Evolutionary conservation across 2,329 filamentous ascomycete species (phyloP), one percentile per base, ranked within the genome.

Genomic region (Zasmidium angulare): DNA sequence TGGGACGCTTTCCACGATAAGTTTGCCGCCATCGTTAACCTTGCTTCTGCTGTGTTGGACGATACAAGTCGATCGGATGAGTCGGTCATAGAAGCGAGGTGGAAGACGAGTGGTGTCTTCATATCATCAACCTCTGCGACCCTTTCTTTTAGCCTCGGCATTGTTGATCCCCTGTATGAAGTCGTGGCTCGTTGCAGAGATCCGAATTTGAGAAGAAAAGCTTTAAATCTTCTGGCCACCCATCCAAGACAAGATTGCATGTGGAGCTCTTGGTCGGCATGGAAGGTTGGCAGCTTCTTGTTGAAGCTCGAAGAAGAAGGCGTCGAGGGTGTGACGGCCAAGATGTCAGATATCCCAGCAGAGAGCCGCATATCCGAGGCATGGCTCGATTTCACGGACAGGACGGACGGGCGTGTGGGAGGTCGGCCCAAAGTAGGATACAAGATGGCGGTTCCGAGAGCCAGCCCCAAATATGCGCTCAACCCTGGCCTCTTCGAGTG

Each of bases 231-330:
- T n/a, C 60, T 69, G 3, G 63, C 66, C 1, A 61, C 60, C 17
- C 65, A 67, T 50, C 63, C 64, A 11, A 23, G 58, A 19, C 67
- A 68, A 54, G 67, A 68, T 21, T 67, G 63, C 29, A 60, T 67
- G 58, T 68, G 63, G 62, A 61, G 54, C 2, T 64, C 61, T 2
- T 68, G 64, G 66, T 63, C 62, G 4, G 66, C 67, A 9, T 69
- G 65, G 63, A 68, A 69, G 31, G 62, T 68, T 12, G 64, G 66
- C 19, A 67, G 65, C 46, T 69, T 66, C 53, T 47, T 68, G 31
- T 54, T 67, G 53, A 54, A 59, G 4, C 47, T 65, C 1, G 65
- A 67, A 58, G 67, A 66, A 53, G 63, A 61, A 47, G 53, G 53
- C 1, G 51, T 40, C 7, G 59, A 62, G n/a, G 53, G 29, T 11